Evolutionary conservation across 306 rosid genomes (phyloP).

Genomic region (Cucurbita maxima): DNA sequence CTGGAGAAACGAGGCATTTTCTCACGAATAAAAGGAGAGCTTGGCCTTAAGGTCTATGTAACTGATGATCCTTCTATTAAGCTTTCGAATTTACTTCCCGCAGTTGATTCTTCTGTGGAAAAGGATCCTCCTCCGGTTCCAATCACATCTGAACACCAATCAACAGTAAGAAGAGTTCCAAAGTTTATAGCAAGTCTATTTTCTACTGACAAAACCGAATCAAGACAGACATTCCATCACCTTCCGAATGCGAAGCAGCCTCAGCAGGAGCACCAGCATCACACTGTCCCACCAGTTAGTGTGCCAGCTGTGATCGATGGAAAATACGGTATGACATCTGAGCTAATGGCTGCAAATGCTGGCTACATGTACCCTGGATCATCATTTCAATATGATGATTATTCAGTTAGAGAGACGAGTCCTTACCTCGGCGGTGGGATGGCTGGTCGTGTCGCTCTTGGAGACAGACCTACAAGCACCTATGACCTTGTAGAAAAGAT

Average conservation of each 20-base stretch:
- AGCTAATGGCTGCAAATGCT: conserved; percentile 24
- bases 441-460: conserved; percentile 43
- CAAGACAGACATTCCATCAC: conserved; percentile 41
- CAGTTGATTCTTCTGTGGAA: conserved; percentile 29
- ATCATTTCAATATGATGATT: conserved; percentile 34
- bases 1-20: conserved; percentile 46
- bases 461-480: conserved; percentile 35
- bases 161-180: conserved; percentile 13
- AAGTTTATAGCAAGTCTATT: conserved; percentile 17
- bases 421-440: conserved; percentile 85
- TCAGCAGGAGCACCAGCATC: conserved; percentile 12
- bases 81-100: conserved; percentile 65
- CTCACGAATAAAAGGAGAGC: conserved; percentile 65
- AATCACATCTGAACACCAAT: conserved; percentile 15
- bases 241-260: conserved; percentile 32
- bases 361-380: conserved; percentile 29
- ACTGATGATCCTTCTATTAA: conserved; percentile 50
- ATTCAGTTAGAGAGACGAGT: conserved; percentile 54
- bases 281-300: conserved; percentile 9
- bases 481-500: conserved; percentile 85
- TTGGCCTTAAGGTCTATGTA: conserved; percentile 79
- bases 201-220: conserved; percentile 30
- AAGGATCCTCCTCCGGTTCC: conserved; percentile 7
- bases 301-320: conserved; percentile 30
- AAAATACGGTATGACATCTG: conserved; percentile 49